phyloP scores from a whole-genome alignment of 1,139 yeast species.

The Taphrina deformans region DNA sequence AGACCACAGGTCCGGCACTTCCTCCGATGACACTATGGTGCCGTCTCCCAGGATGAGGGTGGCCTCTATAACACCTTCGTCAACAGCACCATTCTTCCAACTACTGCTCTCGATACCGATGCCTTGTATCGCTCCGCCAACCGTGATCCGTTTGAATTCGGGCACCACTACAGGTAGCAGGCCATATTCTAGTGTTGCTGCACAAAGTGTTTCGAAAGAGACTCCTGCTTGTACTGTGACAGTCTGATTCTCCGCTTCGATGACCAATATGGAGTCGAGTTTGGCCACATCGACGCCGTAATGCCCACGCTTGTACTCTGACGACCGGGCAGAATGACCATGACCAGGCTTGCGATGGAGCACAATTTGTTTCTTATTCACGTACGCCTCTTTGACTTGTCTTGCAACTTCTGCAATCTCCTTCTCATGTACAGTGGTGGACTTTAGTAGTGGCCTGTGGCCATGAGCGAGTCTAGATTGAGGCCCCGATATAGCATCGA shows the following conservation, averaged over 20 bases:
- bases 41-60: slow-evolving; percentile 19
- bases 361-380: background rate
- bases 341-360: slow-evolving; percentile 5
- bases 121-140: slow-evolving; percentile 27
- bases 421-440: background rate
- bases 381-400: background rate
- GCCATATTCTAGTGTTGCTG: slow-evolving; percentile 9
- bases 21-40: background rate
- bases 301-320: slow-evolving; percentile 9
- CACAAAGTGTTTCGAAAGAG: slow-evolving; percentile 1
- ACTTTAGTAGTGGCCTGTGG: background rate
- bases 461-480: background rate
- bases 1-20: slow-evolving; percentile 16
- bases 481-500: background rate
- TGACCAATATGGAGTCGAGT: background rate
- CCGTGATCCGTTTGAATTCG: slow-evolving; percentile 18
- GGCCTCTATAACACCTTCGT: slow-evolving; percentile 3
- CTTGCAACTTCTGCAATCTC: background rate
- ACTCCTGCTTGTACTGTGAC: slow-evolving; percentile 4
- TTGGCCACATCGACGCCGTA: slow-evolving; percentile 1
- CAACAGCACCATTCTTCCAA: slow-evolving; percentile 18
- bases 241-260: background rate
- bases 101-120: slow-evolving; percentile 24
- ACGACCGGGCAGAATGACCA: slow-evolving; percentile 16
- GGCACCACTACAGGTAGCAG: slow-evolving; percentile 21